phyloP scores from a whole-genome alignment of 176 grass and related monocot species.

The Dactylis glomerata region DNA sequence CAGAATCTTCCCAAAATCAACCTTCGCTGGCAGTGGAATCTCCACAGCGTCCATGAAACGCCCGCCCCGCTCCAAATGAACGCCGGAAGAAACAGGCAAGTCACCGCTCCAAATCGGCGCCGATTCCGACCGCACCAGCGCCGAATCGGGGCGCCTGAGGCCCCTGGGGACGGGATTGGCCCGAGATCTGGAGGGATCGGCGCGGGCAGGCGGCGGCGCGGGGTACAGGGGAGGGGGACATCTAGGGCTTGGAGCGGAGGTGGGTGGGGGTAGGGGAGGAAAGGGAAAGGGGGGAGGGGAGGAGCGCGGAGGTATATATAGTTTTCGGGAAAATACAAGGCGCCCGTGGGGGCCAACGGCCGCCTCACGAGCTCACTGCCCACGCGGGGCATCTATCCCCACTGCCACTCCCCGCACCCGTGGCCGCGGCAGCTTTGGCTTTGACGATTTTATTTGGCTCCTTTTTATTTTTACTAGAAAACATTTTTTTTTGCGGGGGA shows the following conservation, averaged over 20 bases:
- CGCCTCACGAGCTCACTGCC: conserved; percentile 38
- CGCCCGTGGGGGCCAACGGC: conserved; percentile 6
- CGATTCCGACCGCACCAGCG: conserved; percentile 26
- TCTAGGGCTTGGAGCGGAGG: conserved; percentile 48
- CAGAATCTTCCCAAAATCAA: conserved; percentile 60
- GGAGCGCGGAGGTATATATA: conserved; percentile 79
- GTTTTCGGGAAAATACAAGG: conserved; percentile 95
- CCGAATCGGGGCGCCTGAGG: conserved; percentile 21
- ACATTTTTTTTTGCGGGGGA: too few relatives aligned
- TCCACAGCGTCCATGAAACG: conserved; percentile 69
- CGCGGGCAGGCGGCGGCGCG: neutral
- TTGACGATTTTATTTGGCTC: neutral
- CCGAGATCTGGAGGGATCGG: conserved; percentile 37
- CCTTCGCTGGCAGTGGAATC: conserved; percentile 61
- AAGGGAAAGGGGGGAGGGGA: conserved; percentile 39
- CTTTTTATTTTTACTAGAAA: neutral
- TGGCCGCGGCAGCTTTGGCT: neutral
- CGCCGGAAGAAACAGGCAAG: neutral
- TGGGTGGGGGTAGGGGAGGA: conserved; percentile 44
- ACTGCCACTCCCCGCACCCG: neutral
- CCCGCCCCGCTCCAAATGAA: neutral
- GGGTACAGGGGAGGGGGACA: conserved; percentile 34
- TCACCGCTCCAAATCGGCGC: conserved; percentile 27
- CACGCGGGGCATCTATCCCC: neutral
- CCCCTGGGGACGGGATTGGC: conserved; percentile 2